Evolutionary conservation across 2,329 filamentous ascomycete species (phyloP).

Genomic region (Dryadomyces quercus-mongolicae): DNA sequence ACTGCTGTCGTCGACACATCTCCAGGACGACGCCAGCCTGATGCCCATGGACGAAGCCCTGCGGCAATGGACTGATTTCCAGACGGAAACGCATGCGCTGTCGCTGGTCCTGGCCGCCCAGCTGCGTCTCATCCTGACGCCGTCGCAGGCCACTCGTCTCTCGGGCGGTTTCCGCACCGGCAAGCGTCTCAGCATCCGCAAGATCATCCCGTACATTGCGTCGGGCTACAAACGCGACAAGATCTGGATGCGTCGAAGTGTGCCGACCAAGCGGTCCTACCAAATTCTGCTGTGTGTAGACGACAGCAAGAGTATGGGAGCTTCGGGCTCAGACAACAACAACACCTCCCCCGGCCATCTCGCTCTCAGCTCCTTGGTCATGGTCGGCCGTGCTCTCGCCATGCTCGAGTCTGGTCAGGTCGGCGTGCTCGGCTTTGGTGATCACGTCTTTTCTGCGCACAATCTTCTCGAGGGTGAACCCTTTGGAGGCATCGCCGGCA

Average conservation of each 20-base stretch:
- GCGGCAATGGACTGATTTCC: constrained; percentile 73
- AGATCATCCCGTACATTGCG: constrained; percentile 98
- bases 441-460: constrained; percentile 73
- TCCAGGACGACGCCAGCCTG: constrained; percentile 31
- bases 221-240: constrained; percentile 98
- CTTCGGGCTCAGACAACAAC: no score
- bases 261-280: constrained; percentile 88
- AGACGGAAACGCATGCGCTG: constrained; percentile 70
- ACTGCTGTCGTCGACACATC: constrained; percentile 57
- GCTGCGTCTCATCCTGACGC: constrained; percentile 86
- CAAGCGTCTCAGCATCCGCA: constrained; percentile 97
- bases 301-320: constrained; percentile 87
- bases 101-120: constrained; percentile 88
- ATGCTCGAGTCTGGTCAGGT: constrained; percentile 94
- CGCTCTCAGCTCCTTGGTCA: constrained; percentile 86
- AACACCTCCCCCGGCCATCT: constrained; percentile 54
- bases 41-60: constrained; percentile 46
- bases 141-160: constrained; percentile 90
- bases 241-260: constrained; percentile 94
- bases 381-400: constrained; percentile 73
- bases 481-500: constrained; percentile 31
- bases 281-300: constrained; percentile 97
- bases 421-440: constrained; percentile 82
- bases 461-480: constrained; percentile 63
- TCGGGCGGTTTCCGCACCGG: constrained; percentile 94